Conservation (phyloP, 306 rosid species). For the Calophaca sinica region DNA sequence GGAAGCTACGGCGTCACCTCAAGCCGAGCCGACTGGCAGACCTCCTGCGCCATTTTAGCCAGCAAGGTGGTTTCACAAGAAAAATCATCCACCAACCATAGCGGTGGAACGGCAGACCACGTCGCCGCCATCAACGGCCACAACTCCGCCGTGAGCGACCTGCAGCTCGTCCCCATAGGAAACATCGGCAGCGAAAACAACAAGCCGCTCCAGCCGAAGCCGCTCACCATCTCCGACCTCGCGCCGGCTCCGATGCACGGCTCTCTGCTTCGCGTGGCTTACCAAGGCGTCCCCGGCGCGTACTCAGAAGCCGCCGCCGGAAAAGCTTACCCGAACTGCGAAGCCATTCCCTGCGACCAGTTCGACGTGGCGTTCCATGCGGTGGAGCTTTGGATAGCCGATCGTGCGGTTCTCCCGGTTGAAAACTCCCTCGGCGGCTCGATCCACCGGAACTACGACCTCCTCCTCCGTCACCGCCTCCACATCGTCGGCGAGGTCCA, state of each 20-base stretch:
- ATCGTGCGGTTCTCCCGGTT: slow-evolving; percentile 86
- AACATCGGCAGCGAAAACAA: slow-evolving; percentile 27
- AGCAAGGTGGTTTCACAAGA: slow-evolving; percentile 76
- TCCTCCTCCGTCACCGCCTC: slow-evolving; percentile 95
- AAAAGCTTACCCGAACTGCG: slow-evolving; percentile 89
- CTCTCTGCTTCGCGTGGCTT: slow-evolving; percentile 81
- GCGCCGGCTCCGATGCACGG: slow-evolving; percentile 99
- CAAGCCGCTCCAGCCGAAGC: slow-evolving; percentile 61
- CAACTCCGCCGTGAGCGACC: slow-evolving; percentile 57
- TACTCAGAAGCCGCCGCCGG: slow-evolving; percentile 99
- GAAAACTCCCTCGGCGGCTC: slow-evolving; percentile 98
- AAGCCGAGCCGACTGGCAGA: slow-evolving; percentile 85
- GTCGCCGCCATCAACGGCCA: slow-evolving; percentile 77
- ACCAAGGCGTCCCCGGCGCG: slow-evolving; percentile 97
- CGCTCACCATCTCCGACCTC: slow-evolving; percentile 82
- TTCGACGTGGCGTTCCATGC: slow-evolving; percentile 97
- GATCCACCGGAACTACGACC: slow-evolving; percentile 93
- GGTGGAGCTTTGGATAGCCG: slow-evolving; percentile 97
- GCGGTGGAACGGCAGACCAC: slow-evolving; percentile 45
- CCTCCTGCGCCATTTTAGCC: slow-evolving; percentile 87
- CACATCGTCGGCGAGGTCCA: slow-evolving; percentile 99
- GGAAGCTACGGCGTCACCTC: slow-evolving; percentile 57
- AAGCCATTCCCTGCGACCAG: slow-evolving; percentile 97
- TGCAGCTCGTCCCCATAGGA: slow-evolving; percentile 71
- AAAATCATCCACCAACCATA: slow-evolving; percentile 48